phyloP scores from a whole-genome alignment of 345 rosid genomes.

The Atalantia buxifolia region DNA sequence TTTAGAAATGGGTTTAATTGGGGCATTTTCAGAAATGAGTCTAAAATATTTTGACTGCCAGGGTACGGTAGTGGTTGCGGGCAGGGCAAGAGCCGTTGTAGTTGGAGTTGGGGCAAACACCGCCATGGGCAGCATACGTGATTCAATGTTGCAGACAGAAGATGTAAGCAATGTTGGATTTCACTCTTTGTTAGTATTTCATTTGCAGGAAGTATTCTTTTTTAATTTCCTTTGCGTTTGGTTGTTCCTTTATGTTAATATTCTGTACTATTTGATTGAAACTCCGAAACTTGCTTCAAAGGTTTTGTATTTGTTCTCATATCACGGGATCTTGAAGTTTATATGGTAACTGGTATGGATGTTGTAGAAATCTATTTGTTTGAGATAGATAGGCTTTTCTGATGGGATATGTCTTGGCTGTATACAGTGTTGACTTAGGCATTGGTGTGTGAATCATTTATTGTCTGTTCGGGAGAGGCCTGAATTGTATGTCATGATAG shows the following conservation, averaged over 20 bases:
- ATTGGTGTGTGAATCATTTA: not conserved
- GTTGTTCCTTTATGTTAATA: not conserved
- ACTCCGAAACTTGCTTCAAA: not conserved
- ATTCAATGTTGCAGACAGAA: slow-evolving; percentile 90
- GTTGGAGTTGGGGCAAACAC: slow-evolving; percentile 93
- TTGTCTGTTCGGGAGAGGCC: not conserved
- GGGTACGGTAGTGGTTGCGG: slow-evolving; percentile 94
- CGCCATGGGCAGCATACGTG: slow-evolving; percentile 98
- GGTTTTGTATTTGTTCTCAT: slow-evolving; percentile 6
- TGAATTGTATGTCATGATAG: not conserved
- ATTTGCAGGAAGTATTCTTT: slow-evolving; percentile 1
- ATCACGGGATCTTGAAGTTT: not conserved
- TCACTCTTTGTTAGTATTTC: slow-evolving; percentile 6
- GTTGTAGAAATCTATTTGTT: not conserved
- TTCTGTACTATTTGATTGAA: slow-evolving; percentile 3
- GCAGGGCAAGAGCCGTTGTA: slow-evolving; percentile 96
- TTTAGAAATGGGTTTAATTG: not conserved
- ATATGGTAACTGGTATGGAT: not conserved
- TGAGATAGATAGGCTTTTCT: not conserved
- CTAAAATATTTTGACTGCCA: slow-evolving; percentile 41
- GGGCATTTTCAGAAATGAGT: not conserved
- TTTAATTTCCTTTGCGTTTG: not conserved
- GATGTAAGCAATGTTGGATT: slow-evolving; percentile 53
- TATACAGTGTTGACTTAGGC: not conserved
- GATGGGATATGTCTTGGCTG: not conserved